phyloP scores from a whole-genome alignment of 306 rosid genomes.

The Vigna trinervia region DNA sequence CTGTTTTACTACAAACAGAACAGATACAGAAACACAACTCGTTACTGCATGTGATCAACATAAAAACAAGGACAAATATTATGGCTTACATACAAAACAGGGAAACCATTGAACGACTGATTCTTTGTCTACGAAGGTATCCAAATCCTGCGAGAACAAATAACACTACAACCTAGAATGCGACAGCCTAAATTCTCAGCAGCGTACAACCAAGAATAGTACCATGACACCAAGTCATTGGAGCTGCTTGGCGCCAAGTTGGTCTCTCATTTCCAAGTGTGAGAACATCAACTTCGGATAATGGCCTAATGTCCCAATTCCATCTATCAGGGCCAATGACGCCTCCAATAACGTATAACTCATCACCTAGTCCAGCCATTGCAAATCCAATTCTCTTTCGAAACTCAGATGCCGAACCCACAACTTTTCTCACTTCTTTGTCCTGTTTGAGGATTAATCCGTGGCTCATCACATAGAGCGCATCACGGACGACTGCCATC shows the following conservation, averaged over 20 bases:
- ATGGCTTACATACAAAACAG: slow-evolving; percentile 57
- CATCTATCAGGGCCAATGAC: slow-evolving; percentile 81
- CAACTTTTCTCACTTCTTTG: slow-evolving; percentile 53
- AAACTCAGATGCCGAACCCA: slow-evolving; percentile 80
- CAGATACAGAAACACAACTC: slow-evolving; percentile 41
- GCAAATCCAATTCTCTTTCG: slow-evolving; percentile 86
- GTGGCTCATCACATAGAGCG: slow-evolving; percentile 88
- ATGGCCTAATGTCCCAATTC: slow-evolving; percentile 82
- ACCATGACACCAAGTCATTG: slow-evolving; percentile 90
- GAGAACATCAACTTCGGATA: slow-evolving; percentile 86
- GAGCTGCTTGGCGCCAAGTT: slow-evolving; percentile 82
- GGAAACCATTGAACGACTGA: slow-evolving; percentile 49
- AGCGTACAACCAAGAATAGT: slow-evolving; percentile 87
- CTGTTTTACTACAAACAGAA: slow-evolving; percentile 32
- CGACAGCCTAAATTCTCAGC: slow-evolving; percentile 73
- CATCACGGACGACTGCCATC: slow-evolving; percentile 78
- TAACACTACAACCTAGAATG: slow-evolving; percentile 44
- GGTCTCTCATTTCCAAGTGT: slow-evolving; percentile 77
- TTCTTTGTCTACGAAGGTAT: slow-evolving; percentile 49
- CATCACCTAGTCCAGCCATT: slow-evolving; percentile 77
- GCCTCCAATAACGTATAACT: slow-evolving; percentile 87
- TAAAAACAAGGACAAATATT: slow-evolving; percentile 43
- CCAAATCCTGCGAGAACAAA: slow-evolving; percentile 48
- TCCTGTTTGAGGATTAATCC: slow-evolving; percentile 73
- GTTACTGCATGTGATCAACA: slow-evolving; percentile 39